Evolutionary conservation across 805 yeast species (phyloP).

Genomic region (Zygosaccharomyces bisporus): DNA sequence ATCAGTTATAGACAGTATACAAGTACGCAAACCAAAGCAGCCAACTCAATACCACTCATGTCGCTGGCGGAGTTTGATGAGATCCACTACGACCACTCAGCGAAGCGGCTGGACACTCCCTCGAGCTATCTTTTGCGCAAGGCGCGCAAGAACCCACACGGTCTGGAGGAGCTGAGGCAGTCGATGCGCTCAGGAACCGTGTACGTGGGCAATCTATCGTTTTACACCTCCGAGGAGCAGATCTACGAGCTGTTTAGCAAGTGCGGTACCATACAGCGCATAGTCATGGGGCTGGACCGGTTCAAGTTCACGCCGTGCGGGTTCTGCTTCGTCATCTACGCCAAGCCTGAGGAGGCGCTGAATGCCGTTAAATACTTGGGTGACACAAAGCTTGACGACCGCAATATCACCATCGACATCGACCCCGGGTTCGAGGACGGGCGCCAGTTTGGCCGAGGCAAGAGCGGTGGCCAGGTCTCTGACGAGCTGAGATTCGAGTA

Average conservation of each 20-base stretch:
- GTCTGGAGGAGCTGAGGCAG: slow-evolving; percentile 59
- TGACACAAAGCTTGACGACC: slow-evolving; percentile 80
- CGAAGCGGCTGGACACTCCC: slow-evolving; percentile 66
- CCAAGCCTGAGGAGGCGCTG: slow-evolving; percentile 63
- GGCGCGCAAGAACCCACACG: slow-evolving; percentile 50
- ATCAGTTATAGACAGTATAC: not conserved
- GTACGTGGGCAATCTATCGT: slow-evolving; percentile 87
- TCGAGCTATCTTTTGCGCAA: slow-evolving; percentile 64
- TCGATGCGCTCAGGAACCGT: slow-evolving; percentile 70
- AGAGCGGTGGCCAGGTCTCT: slow-evolving; percentile 85
- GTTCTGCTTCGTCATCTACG: slow-evolving; percentile 86
- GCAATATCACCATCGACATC: slow-evolving; percentile 76
- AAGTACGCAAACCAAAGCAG: not conserved
- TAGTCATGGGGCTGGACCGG: slow-evolving; percentile 93
- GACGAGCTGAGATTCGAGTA: slow-evolving; percentile 58
- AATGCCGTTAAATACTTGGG: slow-evolving; percentile 79
- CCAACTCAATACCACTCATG: slow-evolving; percentile 24
- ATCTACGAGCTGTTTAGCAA: slow-evolving; percentile 80
- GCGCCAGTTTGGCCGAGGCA: slow-evolving; percentile 92
- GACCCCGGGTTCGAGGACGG: slow-evolving; percentile 97
- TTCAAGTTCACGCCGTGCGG: slow-evolving; percentile 93
- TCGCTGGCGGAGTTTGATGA: slow-evolving; percentile 49
- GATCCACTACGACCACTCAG: slow-evolving; percentile 57
- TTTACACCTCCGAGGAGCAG: slow-evolving; percentile 93
- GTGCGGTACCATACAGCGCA: slow-evolving; percentile 72